Evolutionary conservation across 2,329 filamentous ascomycete genomes (phyloP).

Genomic region (Septoria linicola): DNA sequence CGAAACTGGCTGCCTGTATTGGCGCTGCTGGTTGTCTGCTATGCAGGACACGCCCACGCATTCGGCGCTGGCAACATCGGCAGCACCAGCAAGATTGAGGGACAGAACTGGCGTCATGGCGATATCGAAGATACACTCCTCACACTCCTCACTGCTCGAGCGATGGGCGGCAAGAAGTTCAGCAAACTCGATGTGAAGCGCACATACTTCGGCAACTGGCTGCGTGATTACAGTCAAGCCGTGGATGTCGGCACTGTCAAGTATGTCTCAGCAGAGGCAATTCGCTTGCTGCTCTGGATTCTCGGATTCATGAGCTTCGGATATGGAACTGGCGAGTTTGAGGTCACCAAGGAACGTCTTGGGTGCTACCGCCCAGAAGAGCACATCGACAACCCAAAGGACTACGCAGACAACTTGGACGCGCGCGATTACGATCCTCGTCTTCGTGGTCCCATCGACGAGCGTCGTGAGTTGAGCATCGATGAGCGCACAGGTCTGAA

Average conservation of each 20-base stretch:
- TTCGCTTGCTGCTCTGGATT: conserved; percentile 83
- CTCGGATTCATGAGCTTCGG: conserved; percentile 88
- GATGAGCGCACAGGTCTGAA: conserved; percentile 66
- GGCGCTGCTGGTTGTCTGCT: conserved; percentile 28
- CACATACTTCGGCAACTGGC: conserved; percentile 96
- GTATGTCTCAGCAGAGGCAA: conserved; percentile 83
- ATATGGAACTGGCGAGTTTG: conserved; percentile 79
- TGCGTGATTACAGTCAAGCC: conserved; percentile 88
- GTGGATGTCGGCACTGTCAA: conserved; percentile 93
- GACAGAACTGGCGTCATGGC: conserved; percentile 54
- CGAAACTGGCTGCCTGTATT: conserved; percentile 27
- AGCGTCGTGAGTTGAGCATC: conserved; percentile 72
- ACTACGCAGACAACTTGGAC: conserved; percentile 86
- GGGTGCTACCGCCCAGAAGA: conserved; percentile 81
- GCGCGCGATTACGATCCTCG: conserved; percentile 77
- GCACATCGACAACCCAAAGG: conserved; percentile 76
- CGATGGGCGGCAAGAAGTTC: conserved; percentile 74
- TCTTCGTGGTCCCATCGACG: conserved; percentile 73
- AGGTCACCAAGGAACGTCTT: conserved; percentile 74
- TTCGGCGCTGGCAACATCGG: conserved; percentile 72
- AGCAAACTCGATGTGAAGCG: conserved; percentile 77
- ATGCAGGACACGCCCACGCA: conserved; percentile 30
- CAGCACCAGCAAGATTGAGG: conserved; percentile 66
- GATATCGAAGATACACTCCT: conserved; percentile 57
- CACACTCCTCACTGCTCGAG: conserved; percentile 54